Conservation (phyloP, 176 grass and related monocot species). For the Lolium multiflorum region DNA sequence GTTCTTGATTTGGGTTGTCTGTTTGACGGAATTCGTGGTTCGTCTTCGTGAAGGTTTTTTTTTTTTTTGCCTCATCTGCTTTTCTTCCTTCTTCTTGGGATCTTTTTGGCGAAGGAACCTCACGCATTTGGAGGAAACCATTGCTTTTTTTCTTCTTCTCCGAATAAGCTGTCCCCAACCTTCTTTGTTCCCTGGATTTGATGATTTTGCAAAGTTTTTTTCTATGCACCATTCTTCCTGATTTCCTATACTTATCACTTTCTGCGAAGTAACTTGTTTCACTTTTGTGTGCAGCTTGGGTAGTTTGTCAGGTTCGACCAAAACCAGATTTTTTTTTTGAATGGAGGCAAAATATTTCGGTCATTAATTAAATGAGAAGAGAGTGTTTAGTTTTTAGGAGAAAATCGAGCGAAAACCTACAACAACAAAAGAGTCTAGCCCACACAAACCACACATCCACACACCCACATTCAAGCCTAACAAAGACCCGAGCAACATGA, state of each 20-base stretch:
- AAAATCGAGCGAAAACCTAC: too few species aligned
- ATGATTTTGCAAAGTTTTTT: background rate
- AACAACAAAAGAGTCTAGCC: too few species aligned
- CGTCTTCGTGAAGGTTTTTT: background rate
- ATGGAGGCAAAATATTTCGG: too few species aligned
- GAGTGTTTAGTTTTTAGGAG: too few species aligned
- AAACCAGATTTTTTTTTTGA: too few species aligned
- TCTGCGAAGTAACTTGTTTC: background rate
- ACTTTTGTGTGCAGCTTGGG: constrained; percentile 15
- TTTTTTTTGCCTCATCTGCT: background rate
- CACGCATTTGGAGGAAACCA: background rate
- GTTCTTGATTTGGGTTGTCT: constrained; percentile 6
- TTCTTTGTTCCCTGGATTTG: background rate
- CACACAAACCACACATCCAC: too few species aligned
- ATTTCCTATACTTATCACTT: background rate
- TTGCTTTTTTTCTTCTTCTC: background rate
- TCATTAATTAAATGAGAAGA: too few species aligned
- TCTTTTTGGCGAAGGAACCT: too few species aligned
- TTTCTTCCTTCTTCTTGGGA: too few species aligned
- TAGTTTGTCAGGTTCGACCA: background rate
- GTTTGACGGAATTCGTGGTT: background rate
- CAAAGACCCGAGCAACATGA: too few species aligned
- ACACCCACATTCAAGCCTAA: too few species aligned
- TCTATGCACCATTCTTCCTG: too few species aligned
- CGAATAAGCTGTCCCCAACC: background rate